These are phyloP conservation scores for Penicillium robsamsonii DNA, from an alignment of 495 filamentous ascomycete species.

Conservation along the genomic window DNA sequence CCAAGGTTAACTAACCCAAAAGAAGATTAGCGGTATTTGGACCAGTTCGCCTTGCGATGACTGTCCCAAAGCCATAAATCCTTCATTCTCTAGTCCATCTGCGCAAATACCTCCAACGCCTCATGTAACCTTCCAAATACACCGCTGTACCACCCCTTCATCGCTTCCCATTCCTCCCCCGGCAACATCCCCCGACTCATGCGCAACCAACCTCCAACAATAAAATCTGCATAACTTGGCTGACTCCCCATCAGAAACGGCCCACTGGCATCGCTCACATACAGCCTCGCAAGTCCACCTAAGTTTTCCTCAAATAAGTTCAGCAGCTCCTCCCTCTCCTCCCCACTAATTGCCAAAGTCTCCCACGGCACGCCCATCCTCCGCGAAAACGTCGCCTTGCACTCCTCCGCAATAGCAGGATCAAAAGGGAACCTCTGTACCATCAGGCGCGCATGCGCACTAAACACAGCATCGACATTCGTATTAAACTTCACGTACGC, in stretches of 20 bases:
- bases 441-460: conserved; percentile 35
- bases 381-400: conserved; percentile 44
- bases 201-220: conserved; percentile 61
- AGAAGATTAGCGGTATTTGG: too few relatives aligned
- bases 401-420: conserved; percentile 37
- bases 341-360: conserved; percentile 41
- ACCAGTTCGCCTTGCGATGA: too few relatives aligned
- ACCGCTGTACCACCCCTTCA: conserved; percentile 52
- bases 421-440: conserved; percentile 43
- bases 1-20: conserved; percentile 5
- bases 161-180: conserved; percentile 48
- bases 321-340: conserved; percentile 39
- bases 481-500: conserved; percentile 42
- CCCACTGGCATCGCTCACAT: conserved; percentile 31
- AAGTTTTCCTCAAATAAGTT: conserved; percentile 38
- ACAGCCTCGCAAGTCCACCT: conserved; percentile 44
- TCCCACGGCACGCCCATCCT: conserved; percentile 50
- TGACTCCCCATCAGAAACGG: conserved; percentile 50
- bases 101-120: conserved; percentile 36
- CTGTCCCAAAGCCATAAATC: too few relatives aligned
- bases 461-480: conserved; percentile 52
- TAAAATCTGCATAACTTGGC: conserved; percentile 58
- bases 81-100: neutral
- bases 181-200: conserved; percentile 39
- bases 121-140: conserved; percentile 46